These are phyloP conservation scores for Starmera stellimalicola DNA, from an alignment of 1,139 yeast genomes.

Conservation along the genomic window DNA sequence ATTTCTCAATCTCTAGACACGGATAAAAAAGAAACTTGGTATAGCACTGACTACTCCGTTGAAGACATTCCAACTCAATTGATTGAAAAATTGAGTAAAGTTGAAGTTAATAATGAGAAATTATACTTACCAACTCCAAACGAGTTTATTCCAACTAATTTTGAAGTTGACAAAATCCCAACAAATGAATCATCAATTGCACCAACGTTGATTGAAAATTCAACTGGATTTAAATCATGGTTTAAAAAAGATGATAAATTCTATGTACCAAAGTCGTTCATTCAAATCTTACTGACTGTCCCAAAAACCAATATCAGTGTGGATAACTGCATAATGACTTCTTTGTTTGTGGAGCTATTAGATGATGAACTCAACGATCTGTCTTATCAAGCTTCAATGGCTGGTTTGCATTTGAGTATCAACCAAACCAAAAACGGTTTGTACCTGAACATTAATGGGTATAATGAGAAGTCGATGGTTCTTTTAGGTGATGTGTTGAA, in stretches of 20 bases:
- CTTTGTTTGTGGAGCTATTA: slow-evolving; percentile 57
- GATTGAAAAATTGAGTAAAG: slow-evolving; percentile 24
- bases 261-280: slow-evolving; percentile 78
- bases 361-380: slow-evolving; percentile 70
- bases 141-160: slow-evolving; percentile 73
- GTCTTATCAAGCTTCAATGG: slow-evolving; percentile 78
- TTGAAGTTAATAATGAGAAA: slow-evolving; percentile 25
- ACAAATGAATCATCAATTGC: slow-evolving; percentile 27
- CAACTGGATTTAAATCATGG: slow-evolving; percentile 53
- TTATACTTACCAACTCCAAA: slow-evolving; percentile 63
- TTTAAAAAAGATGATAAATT: slow-evolving; percentile 85
- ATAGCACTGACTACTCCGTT: slow-evolving; percentile 71
- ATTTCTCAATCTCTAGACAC: slow-evolving; percentile 39
- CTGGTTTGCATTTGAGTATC: slow-evolving; percentile 59
- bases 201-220: slow-evolving; percentile 39
- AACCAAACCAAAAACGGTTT: slow-evolving; percentile 62
- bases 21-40: slow-evolving; percentile 63
- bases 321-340: slow-evolving; percentile 44
- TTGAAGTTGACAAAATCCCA: slow-evolving; percentile 39
- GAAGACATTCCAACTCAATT: slow-evolving; percentile 35
- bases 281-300: slow-evolving; percentile 53
- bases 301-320: slow-evolving; percentile 57
- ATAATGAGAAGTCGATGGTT: slow-evolving; percentile 67
- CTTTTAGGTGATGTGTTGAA: slow-evolving; percentile 52
- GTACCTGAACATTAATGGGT: slow-evolving; percentile 61